A percentile compares a stretch with the other conserved stretches of the same genome.
Conservation (phyloP, 371 early-diverging fungal species). For the Umbelopsis sp. region DNA sequence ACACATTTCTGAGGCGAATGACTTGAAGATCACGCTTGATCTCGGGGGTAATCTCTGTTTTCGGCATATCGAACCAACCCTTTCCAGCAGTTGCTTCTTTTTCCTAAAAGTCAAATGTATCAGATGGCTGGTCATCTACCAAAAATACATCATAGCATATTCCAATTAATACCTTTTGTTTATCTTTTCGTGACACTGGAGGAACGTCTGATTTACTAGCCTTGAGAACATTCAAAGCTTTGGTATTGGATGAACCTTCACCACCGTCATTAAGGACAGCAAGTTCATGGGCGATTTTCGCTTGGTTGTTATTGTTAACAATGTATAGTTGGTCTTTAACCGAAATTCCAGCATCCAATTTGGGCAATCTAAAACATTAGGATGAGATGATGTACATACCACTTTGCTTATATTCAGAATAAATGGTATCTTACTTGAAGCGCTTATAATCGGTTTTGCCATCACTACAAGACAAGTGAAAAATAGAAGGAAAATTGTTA, state of each 20-base stretch:
- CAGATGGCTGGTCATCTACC: neutral
- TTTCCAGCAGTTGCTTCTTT: conserved; percentile 71
- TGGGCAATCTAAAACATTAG: conserved; percentile 31
- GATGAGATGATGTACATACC: too few relatives aligned
- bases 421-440: neutral
- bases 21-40: conserved; percentile 88
- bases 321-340: conserved; percentile 38
- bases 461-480: neutral
- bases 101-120: conserved; percentile 34
- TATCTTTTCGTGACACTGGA: conserved; percentile 31
- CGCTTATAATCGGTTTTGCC: neutral
- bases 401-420: too few relatives aligned
- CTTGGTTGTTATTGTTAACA: conserved; percentile 20
- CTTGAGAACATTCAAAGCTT: conserved; percentile 28
- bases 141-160: conserved; percentile 21
- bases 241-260: conserved; percentile 21
- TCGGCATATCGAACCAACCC: conserved; percentile 94
- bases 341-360: conserved; percentile 43
- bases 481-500: neutral
- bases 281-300: conserved; percentile 27
- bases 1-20: conserved; percentile 82
- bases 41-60: conserved; percentile 84
- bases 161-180: conserved; percentile 38
- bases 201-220: conserved; percentile 29
- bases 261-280: conserved; percentile 27